Base-by-base conservation (phyloP, 371 early-diverging fungal genomes). In the Hamiltosporidium tvaerminnensis region DNA sequence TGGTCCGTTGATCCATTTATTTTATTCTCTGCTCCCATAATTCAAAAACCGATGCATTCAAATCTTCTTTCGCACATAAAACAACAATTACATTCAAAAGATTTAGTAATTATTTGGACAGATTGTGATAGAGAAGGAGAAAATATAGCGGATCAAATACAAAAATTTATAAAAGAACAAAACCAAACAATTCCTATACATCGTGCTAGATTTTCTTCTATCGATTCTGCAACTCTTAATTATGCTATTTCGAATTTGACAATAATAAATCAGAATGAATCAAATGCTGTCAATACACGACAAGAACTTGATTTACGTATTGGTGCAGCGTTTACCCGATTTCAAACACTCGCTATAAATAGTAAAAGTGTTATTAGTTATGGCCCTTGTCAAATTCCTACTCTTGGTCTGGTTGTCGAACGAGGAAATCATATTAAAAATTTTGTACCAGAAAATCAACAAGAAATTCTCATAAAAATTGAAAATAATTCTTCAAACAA, bases 81-180 rank as follows among this genome's bases (percentile, higher is more conserved):
- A 68, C 54, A 16, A 5, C 33, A 31, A 2, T 7, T 7, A 12
- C 4, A n/a, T 33, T n/a, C 30, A 23, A 31, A 39, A n/a, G 77
- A 85, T 16, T 73, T 83, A 44, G 72, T 97, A 34, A 84, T 92
- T 56, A 91, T 96, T 36, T 98, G 97, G 97, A 96, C 96, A 0
- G 99, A 98, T 82, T 93, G 95, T 72, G 99, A 98, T 81, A 82
- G 92, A 47, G 97, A 96, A 77, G 99, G 99, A 16, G 99, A 98
- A 67, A 86, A 88, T 53, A 98, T 98, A 70, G 96, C 93, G 9
- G 72, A 75, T 3, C 93, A 95, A 69, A 83, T 92, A 12, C 83
- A 78, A 0, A 73, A 82, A 3, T 56, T 61, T 49, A 47, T 71
- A 69, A 41, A 35, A 72, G 16, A 61, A 64, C 0, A 62, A 69